Evolutionary conservation across 495 filamentous ascomycete genomes (phyloP).

Genomic region (Tuber melanosporum): DNA sequence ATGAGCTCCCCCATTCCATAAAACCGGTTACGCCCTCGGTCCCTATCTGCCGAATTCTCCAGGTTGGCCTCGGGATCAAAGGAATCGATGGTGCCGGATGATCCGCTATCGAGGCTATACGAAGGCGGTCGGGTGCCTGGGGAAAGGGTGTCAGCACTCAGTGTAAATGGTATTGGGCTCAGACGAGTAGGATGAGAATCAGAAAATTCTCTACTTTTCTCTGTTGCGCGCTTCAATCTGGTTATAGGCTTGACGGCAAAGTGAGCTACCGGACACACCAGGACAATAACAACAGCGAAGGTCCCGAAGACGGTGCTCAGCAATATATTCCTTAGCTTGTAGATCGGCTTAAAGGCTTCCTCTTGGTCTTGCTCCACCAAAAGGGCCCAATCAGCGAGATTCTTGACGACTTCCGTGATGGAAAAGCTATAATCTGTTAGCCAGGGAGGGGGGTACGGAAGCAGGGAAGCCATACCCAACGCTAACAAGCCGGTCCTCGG

Average conservation of each 20-base stretch:
- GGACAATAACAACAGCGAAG: constrained; percentile 57
- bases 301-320: constrained; percentile 80
- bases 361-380: constrained; percentile 66
- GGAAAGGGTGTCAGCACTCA: constrained; percentile 8
- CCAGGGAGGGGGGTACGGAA: constrained; percentile 12
- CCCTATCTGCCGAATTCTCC: constrained; percentile 17
- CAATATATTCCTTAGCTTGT: constrained; percentile 65
- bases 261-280: constrained; percentile 71
- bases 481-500: constrained; percentile 50
- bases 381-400: constrained; percentile 70
- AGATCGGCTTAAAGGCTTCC: constrained; percentile 72
- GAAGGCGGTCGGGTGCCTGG: constrained; percentile 37
- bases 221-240: constrained; percentile 67
- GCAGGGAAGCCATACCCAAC: constrained; percentile 53
- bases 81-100: constrained; percentile 20
- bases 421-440: constrained; percentile 23
- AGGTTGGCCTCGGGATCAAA: constrained; percentile 14
- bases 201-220: constrained; percentile 54
- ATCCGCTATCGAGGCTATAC: constrained; percentile 24
- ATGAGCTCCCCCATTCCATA: constrained; percentile 32
- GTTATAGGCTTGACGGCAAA: constrained; percentile 72
- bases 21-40: constrained; percentile 28
- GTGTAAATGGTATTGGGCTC: not conserved
- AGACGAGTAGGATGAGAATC: not conserved
- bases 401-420: constrained; percentile 20